These are phyloP conservation scores for Microstegium vimineum DNA, from an alignment of 176 grass and related monocot species.

Conservation along the genomic window DNA sequence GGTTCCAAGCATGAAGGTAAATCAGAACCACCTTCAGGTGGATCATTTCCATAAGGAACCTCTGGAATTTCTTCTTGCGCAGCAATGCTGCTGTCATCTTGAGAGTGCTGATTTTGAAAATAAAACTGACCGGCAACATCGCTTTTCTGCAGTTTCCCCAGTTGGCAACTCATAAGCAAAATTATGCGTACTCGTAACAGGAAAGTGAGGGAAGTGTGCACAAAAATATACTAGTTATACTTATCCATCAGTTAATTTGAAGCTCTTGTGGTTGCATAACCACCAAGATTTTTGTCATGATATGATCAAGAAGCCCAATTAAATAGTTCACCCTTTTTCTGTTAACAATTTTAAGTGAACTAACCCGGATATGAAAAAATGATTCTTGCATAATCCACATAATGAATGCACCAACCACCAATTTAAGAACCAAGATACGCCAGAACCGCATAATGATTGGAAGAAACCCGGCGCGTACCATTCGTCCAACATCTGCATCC, in stretches of 20 bases:
- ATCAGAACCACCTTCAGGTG: conserved; percentile 28
- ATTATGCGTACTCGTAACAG: not conserved
- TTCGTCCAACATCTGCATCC: conserved; percentile 37
- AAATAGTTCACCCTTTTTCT: not conserved
- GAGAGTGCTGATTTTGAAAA: conserved; percentile 29
- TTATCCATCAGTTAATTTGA: not conserved
- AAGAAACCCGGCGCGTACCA: conserved; percentile 10
- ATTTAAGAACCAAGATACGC: not conserved
- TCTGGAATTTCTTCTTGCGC: conserved; percentile 35
- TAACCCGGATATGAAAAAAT: not conserved
- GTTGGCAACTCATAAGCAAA: not conserved
- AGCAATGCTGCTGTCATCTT: conserved; percentile 15
- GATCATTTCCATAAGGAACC: conserved; percentile 32
- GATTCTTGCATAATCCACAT: not conserved
- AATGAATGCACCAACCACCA: conserved; percentile 3
- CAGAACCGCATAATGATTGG: not conserved
- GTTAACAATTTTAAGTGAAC: not conserved
- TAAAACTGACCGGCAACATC: conserved; percentile 14
- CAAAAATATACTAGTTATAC: not conserved
- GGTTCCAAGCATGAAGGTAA: conserved; percentile 34
- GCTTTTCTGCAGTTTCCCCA: conserved; percentile 43
- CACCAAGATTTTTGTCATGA: not conserved
- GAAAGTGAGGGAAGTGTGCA: not conserved
- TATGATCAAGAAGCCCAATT: not conserved
- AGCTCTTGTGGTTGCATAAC: not conserved